Conservation (phyloP, 257 asterid species). For the Plantago elongata region DNA sequence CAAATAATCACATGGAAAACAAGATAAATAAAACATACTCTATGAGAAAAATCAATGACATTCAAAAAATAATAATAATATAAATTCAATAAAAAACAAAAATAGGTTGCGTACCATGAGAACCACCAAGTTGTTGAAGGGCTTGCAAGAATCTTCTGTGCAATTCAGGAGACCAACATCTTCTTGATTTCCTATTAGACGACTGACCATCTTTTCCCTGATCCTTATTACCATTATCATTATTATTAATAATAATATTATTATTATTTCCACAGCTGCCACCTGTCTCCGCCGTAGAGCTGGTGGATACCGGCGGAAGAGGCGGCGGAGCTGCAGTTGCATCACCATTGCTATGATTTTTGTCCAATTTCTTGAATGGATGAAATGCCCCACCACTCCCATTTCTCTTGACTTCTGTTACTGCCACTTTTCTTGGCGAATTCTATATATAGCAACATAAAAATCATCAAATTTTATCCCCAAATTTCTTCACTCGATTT, state of each 20-base stretch:
- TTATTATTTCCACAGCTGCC: slow-evolving; percentile 20
- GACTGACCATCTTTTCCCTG: slow-evolving; percentile 37
- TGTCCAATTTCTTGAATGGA: slow-evolving; percentile 42
- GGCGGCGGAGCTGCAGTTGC: background rate
- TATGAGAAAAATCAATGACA: too few species aligned
- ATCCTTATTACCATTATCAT: slow-evolving; percentile 21
- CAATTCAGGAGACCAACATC: slow-evolving; percentile 69
- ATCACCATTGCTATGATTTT: background rate
- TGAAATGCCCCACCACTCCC: slow-evolving; percentile 50
- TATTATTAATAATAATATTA: too few species aligned
- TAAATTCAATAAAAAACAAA: too few species aligned
- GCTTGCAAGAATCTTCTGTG: slow-evolving; percentile 60
- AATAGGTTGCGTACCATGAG: slow-evolving; percentile 38
- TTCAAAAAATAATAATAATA: too few species aligned
- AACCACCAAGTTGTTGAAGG: slow-evolving; percentile 59
- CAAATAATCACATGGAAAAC: slow-evolving; percentile 2
- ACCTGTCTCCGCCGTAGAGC: slow-evolving; percentile 41
- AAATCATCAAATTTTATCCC: background rate
- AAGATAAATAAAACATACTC: background rate
- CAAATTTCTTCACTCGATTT: background rate
- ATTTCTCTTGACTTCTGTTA: slow-evolving; percentile 36
- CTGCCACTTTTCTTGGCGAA: slow-evolving; percentile 29
- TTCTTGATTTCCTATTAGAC: slow-evolving; percentile 43
- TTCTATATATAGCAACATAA: slow-evolving; percentile 24
- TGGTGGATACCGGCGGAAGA: slow-evolving; percentile 26